A percentile compares a stretch with the other conserved stretches of the same genome.
Evolutionary conservation across 2,329 filamentous ascomycete species (phyloP).

Genomic region (Nemania sp.): DNA sequence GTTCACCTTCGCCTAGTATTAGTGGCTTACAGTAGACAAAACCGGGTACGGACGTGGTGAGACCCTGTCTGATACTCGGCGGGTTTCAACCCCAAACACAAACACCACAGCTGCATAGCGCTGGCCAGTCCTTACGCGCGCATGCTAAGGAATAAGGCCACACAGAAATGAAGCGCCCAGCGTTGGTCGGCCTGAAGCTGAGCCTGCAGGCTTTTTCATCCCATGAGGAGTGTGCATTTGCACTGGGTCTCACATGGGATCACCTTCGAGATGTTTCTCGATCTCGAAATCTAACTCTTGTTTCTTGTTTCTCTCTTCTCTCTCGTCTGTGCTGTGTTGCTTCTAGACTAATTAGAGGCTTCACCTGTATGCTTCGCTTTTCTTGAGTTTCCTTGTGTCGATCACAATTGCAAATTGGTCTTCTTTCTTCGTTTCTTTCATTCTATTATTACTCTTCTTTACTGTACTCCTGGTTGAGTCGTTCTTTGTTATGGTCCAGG

Average conservation of each 20-base stretch:
- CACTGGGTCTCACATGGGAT: not conserved
- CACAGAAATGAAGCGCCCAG: not conserved
- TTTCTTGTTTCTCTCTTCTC: constrained; percentile 22
- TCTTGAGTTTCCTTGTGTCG: constrained; percentile 13
- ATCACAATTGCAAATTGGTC: constrained; percentile 17
- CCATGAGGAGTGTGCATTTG: not conserved
- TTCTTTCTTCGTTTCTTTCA: constrained; percentile 26
- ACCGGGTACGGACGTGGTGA: constrained; percentile 13
- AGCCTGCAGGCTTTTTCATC: not conserved
- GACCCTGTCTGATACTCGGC: constrained; percentile 19
- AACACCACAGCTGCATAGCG: constrained; percentile 47
- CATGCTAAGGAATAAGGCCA: not conserved
- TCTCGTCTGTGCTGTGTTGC: constrained; percentile 28
- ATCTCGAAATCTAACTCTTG: not conserved
- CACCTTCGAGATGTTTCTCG: constrained; percentile 17
- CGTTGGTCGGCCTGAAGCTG: constrained; percentile 5
- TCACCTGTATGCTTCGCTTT: constrained; percentile 28
- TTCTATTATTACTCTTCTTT: constrained; percentile 9
- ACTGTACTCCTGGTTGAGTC: constrained; percentile 38
- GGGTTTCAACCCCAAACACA: constrained; percentile 15
- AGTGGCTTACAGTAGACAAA: constrained; percentile 4
- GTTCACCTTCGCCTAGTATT: not conserved
- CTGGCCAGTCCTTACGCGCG: not conserved
- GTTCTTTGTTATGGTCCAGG: constrained; percentile 32
- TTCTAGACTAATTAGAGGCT: constrained; percentile 36